Percentiles rank a stretch among this genome's conserved stretches.
These are phyloP conservation scores for Nakazawaea wickerhamii DNA, from an alignment of 805 yeast genomes.

Conservation along the genomic window DNA sequence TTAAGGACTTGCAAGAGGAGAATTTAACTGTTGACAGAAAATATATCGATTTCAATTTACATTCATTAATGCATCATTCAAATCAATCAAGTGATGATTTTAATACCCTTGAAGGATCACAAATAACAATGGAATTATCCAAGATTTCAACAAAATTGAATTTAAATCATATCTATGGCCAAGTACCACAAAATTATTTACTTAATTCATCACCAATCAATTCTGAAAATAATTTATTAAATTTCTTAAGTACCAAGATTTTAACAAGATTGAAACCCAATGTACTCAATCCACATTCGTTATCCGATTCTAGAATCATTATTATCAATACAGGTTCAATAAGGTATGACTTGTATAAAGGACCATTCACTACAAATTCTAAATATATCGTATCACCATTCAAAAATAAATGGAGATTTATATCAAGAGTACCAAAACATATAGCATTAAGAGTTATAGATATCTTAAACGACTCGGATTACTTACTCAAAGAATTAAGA, in stretches of 20 bases:
- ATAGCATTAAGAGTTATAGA: conserved; percentile 51
- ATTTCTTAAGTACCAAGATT: conserved; percentile 52
- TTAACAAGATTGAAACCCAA: conserved; percentile 35
- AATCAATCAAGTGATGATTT: conserved; percentile 30
- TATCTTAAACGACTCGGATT: conserved; percentile 51
- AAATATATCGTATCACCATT: conserved; percentile 85
- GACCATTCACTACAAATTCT: conserved; percentile 75
- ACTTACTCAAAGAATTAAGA: conserved; percentile 26
- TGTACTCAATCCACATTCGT: conserved; percentile 16
- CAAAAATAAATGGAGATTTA: conserved; percentile 68
- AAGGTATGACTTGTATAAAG: conserved; percentile 80
- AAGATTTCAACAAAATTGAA: conserved; percentile 41
- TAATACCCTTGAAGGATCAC: conserved; percentile 50
- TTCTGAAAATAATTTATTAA: conserved; percentile 49
- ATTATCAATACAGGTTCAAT: conserved; percentile 84
- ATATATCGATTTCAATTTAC: conserved; percentile 77
- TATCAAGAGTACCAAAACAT: conserved; percentile 50
- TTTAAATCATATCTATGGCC: conserved; percentile 54
- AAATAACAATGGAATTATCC: conserved; percentile 39
- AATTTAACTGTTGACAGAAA: conserved; percentile 40
- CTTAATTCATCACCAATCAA: conserved; percentile 60
- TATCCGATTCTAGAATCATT: conserved; percentile 40
- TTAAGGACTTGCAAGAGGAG: conserved; percentile 29
- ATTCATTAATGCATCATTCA: conserved; percentile 66
- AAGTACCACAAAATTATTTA: conserved; percentile 61